Conservation (phyloP, 140 eudicot genomes). For the Bidens hawaiensis region DNA sequence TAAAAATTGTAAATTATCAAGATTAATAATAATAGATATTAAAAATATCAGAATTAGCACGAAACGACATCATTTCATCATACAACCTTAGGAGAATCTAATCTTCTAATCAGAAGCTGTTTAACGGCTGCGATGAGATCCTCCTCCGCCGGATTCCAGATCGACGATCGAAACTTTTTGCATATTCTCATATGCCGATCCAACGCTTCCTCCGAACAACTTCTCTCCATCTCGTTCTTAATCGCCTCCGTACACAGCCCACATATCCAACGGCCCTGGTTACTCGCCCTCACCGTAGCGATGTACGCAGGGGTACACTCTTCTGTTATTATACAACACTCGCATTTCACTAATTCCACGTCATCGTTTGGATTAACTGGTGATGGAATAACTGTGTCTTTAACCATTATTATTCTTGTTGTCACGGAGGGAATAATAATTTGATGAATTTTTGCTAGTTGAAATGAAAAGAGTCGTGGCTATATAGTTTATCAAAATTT, state of each 20-base stretch:
- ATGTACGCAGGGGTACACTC: conserved; percentile 66
- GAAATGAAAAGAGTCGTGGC: no score
- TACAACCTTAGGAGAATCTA: no score
- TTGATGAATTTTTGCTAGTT: no score
- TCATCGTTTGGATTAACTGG: no score
- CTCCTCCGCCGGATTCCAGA: conserved; percentile 36
- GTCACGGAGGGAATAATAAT: no score
- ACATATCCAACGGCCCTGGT: conserved; percentile 56
- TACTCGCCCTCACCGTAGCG: conserved; percentile 28
- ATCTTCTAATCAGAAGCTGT: conserved; percentile 45
- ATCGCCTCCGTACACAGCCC: conserved; percentile 74
- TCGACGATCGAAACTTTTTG: conserved; percentile 34
- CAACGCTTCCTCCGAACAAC: conserved; percentile 46
- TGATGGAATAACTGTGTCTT: no score
- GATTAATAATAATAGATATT: no score
- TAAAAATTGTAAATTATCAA: no score
- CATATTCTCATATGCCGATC: conserved; percentile 58
- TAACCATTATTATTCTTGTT: no score
- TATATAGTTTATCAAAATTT: neutral
- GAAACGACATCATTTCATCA: no score
- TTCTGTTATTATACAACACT: conserved; percentile 28
- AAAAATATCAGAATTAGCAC: no score
- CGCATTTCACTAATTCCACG: neutral
- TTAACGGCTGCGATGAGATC: conserved; percentile 48
- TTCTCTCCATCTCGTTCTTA: conserved; percentile 53